Base-by-base conservation (phyloP, 371 early-diverging fungal genomes). In the Syncephalastrum racemosum region DNA sequence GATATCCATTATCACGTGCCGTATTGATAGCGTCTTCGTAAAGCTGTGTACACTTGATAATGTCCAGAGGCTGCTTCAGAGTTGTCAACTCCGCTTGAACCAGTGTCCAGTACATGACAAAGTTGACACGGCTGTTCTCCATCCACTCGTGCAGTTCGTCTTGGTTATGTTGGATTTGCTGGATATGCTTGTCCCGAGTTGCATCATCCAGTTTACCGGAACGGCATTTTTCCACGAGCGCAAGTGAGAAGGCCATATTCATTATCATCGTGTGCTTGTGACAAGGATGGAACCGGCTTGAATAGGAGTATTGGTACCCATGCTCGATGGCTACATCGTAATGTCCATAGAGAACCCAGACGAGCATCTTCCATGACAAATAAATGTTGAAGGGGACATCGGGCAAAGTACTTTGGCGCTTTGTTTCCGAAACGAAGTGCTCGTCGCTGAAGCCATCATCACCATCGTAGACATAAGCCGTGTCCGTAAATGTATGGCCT, bases 361-460 rank as follows among this genome's bases (percentile, higher is more conserved):
- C 70, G 3, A 77, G 25, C 59, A 77, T 63, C 20, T 71, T 61
- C 48, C 66, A 74, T 0, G 72, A 67, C 12, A 72, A 64, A 39
- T 77, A 77, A 70, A 72, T 71, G 31, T 72, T 72, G 46, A 72
- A 13, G 0, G 70, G 66, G 0, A 77, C 63, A 31, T 56, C 40
- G 2, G 68, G 60, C 22, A 70, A 74, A 0, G 64, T 19, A 36
- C 73, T 74, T n/a, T 67, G 68, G 16, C 67, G 59, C 42, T 62
- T 61, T 16, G 68, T 74, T 50, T 77, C 75, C 3, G 44, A 20
- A 6, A 77, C 53, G 52, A 77, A 77, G 25, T 71, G 70, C 2
- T 44, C 54, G 44, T 77, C 78, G 46, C 64, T 70, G 23, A 72
- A 77, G 1, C 71, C 75, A 59, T 77, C 78, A 40, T 77, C 73